These are phyloP conservation scores for Sugiyamaella boreocaroliniensis DNA, from an alignment of 805 yeast genomes.

Conservation along the genomic window DNA sequence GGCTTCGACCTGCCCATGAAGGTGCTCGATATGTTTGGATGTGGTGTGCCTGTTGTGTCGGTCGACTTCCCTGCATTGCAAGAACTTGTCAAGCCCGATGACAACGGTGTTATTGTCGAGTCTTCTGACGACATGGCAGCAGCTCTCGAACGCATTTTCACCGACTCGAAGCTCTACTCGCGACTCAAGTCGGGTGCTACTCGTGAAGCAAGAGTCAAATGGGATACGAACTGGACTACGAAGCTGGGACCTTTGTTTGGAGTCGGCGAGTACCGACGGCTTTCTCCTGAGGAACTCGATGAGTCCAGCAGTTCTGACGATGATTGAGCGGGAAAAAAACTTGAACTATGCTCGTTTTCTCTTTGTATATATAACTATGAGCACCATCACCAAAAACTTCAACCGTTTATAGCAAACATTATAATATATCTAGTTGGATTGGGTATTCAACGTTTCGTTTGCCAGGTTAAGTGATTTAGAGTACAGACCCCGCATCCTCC, in stretches of 20 bases:
- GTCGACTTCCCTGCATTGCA: slow-evolving; percentile 66
- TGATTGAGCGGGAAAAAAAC: background rate
- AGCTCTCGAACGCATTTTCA: slow-evolving; percentile 32
- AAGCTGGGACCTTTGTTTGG: slow-evolving; percentile 41
- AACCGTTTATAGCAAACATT: no score
- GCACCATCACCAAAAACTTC: no score
- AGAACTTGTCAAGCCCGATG: slow-evolving; percentile 64
- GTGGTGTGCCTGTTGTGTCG: slow-evolving; percentile 87
- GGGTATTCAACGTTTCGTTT: no score
- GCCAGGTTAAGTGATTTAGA: no score
- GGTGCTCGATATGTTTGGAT: slow-evolving; percentile 91
- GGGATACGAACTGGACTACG: slow-evolving; percentile 71
- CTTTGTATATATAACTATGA: background rate
- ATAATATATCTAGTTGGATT: no score
- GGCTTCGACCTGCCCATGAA: slow-evolving; percentile 97
- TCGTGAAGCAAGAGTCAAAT: slow-evolving; percentile 56
- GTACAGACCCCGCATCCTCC: no score
- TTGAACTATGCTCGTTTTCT: background rate
- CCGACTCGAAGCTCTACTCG: slow-evolving; percentile 27
- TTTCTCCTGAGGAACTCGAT: background rate
- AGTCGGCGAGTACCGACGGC: slow-evolving; percentile 25
- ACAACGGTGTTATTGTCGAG: slow-evolving; percentile 60
- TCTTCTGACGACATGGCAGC: slow-evolving; percentile 40
- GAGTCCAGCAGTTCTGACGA: slow-evolving; percentile 1
- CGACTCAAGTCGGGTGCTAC: slow-evolving; percentile 62